These are phyloP conservation scores for Fusarium staphyleae DNA, from an alignment of 2,329 filamentous ascomycete species.

Conservation along the genomic window DNA sequence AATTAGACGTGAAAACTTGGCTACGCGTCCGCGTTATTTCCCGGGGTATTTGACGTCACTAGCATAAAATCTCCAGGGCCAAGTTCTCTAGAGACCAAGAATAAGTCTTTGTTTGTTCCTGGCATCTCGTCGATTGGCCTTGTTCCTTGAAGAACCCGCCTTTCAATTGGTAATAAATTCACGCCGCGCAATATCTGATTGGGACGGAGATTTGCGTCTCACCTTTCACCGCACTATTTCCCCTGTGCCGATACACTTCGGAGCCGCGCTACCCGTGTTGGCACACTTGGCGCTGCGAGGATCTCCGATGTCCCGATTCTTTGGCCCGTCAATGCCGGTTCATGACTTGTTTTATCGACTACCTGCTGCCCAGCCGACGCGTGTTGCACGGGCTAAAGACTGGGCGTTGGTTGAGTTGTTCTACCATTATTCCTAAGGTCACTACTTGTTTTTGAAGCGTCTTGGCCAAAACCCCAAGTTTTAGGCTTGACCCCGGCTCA, in stretches of 20 bases:
- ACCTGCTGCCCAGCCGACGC: too few relatives aligned
- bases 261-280: constrained; percentile 27
- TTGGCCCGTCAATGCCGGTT: too few relatives aligned
- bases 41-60: constrained; percentile 29
- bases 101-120: background rate
- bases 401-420: too few relatives aligned
- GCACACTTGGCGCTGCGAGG: constrained; percentile 16
- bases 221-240: constrained; percentile 1
- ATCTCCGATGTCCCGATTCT: too few relatives aligned
- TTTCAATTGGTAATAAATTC: constrained; percentile 14
- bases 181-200: constrained; percentile 8
- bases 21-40: background rate
- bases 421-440: too few relatives aligned
- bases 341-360: too few relatives aligned
- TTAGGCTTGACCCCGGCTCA: too few relatives aligned
- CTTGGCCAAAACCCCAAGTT: too few relatives aligned
- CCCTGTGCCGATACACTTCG: constrained; percentile 6
- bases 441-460: too few relatives aligned
- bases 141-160: background rate
- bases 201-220: constrained; percentile 33
- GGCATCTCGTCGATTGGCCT: background rate
- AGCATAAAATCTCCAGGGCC: constrained; percentile 3
- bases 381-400: too few relatives aligned
- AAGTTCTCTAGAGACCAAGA: background rate
- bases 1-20: constrained; percentile 5